phyloP scores from a whole-genome alignment of 1,284 basidiomycete genomes.

The Erythrobasidium hasegawianum region DNA sequence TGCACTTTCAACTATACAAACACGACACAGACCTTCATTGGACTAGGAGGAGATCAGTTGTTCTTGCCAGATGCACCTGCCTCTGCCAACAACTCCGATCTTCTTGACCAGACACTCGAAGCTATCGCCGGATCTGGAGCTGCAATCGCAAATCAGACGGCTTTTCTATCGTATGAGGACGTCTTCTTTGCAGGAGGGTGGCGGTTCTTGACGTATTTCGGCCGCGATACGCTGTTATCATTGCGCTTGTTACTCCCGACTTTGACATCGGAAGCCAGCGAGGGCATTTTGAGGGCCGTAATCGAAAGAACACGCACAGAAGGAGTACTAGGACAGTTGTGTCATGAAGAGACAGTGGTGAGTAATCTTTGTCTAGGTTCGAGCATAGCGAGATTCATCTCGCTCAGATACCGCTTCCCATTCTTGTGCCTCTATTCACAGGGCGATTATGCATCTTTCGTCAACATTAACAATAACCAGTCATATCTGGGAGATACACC shows the following conservation, averaged over 20 bases:
- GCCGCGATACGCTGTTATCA: constrained; percentile 53
- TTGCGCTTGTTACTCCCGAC: constrained; percentile 52
- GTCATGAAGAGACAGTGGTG: constrained; percentile 53
- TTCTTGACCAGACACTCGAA: constrained; percentile 44
- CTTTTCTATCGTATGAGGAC: constrained; percentile 49
- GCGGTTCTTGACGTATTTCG: constrained; percentile 54
- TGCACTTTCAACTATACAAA: constrained; percentile 51
- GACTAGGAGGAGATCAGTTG: constrained; percentile 48
- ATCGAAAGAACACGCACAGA: constrained; percentile 51
- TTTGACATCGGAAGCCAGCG: constrained; percentile 51
- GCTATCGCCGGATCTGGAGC: constrained; percentile 46
- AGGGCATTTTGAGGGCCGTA: constrained; percentile 53
- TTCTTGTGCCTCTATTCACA: too few relatives aligned
- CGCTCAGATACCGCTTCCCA: too few relatives aligned
- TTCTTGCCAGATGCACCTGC: constrained; percentile 44
- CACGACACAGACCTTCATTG: constrained; percentile 49
- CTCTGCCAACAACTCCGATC: constrained; percentile 38
- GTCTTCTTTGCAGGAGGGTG: constrained; percentile 54
- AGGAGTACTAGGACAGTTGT: constrained; percentile 49
- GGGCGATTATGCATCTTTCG: constrained; percentile 46
- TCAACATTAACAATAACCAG: constrained; percentile 51
- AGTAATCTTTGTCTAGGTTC: too few relatives aligned
- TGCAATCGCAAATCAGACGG: constrained; percentile 48
- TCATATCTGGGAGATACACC: constrained; percentile 52
- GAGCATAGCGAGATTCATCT: too few relatives aligned